phyloP scores from a whole-genome alignment of 164 flowering plant genomes.

The Paratinospora sagittata region DNA sequence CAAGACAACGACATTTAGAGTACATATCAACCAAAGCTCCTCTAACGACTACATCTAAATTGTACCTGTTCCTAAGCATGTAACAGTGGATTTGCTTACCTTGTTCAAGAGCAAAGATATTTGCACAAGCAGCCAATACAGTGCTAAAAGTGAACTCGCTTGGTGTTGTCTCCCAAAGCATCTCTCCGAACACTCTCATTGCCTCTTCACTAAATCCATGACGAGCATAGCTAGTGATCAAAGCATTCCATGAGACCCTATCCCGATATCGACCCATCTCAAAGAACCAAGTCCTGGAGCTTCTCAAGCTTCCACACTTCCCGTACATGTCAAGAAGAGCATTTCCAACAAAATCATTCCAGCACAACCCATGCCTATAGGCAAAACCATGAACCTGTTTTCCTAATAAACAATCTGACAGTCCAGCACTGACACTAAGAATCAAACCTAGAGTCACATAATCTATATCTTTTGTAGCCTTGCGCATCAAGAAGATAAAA shows the following conservation, averaged over 20 bases:
- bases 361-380: conserved; percentile 38
- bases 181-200: conserved; percentile 35
- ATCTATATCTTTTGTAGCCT: conserved; percentile 22
- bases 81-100: conserved; percentile 62
- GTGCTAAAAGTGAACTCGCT: conserved; percentile 44
- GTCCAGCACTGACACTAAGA: conserved; percentile 40
- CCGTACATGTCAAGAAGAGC: conserved; percentile 62
- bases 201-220: conserved; percentile 48
- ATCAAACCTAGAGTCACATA: conserved; percentile 38
- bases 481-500: conserved; percentile 31
- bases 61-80: conserved; percentile 44
- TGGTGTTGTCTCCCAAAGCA: conserved; percentile 46
- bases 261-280: conserved; percentile 36
- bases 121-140: conserved; percentile 54
- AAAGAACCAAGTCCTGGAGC: conserved; percentile 32
- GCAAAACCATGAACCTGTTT: conserved; percentile 53
- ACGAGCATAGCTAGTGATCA: conserved; percentile 36
- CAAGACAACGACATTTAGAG: conserved; percentile 39
- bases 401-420: conserved; percentile 44
- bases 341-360: conserved; percentile 34
- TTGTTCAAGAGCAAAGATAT: conserved; percentile 36
- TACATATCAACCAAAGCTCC: conserved; percentile 61
- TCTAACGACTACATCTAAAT: conserved; percentile 32
- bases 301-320: conserved; percentile 46
- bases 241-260: conserved; percentile 45